Evolutionary conservation across 306 rosid species (phyloP).

Genomic region (Herpetospermum pedunculosum): DNA sequence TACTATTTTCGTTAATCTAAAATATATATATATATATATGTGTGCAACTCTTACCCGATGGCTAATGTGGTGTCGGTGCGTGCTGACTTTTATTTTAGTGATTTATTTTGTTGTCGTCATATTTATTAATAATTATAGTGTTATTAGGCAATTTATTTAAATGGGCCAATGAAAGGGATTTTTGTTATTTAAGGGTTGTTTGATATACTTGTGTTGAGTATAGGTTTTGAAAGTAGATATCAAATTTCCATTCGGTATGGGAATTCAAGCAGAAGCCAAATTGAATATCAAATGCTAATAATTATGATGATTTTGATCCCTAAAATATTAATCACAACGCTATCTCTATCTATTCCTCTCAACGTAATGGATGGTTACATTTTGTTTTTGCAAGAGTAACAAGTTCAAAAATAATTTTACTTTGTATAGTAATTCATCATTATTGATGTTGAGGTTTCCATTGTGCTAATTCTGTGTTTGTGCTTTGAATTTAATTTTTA

Average conservation of each 20-base stretch:
- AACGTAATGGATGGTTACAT: too few relatives aligned
- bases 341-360: background rate
- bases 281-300: background rate
- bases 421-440: too few relatives aligned
- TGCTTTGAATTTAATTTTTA: too few relatives aligned
- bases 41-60: too few relatives aligned
- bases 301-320: background rate
- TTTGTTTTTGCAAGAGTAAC: too few relatives aligned
- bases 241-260: background rate
- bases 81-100: background rate
- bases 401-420: too few relatives aligned
- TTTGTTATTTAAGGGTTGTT: background rate
- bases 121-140: background rate
- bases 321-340: background rate
- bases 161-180: background rate
- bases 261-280: background rate
- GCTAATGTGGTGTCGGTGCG: constrained; percentile 2
- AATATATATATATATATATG: too few relatives aligned
- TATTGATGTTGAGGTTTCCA: too few relatives aligned
- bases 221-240: background rate
- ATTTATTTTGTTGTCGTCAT: background rate
- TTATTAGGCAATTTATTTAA: background rate
- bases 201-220: background rate
- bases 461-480: too few relatives aligned
- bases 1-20: too few relatives aligned